These are phyloP conservation scores for Geranomyces variabilis DNA, from an alignment of 192 early-diverging fungal genomes.

Conservation along the genomic window DNA sequence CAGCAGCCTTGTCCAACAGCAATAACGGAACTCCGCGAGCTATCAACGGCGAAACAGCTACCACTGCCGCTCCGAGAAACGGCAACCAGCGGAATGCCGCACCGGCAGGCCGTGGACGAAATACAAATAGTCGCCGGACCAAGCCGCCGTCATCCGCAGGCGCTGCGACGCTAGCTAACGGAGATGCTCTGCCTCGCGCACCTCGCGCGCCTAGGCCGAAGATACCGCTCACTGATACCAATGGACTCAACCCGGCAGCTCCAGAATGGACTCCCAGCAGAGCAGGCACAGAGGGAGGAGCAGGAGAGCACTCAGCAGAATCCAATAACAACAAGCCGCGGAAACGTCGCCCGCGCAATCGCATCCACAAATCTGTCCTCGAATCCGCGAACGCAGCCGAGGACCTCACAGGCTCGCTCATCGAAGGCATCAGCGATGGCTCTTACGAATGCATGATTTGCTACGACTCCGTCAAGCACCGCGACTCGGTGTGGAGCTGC, in stretches of 20 bases:
- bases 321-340: background rate
- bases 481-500: slow-evolving; percentile 84
- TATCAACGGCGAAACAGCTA: too few relatives aligned
- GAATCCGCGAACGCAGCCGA: background rate
- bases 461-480: slow-evolving; percentile 77
- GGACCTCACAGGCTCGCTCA: slow-evolving; percentile 69
- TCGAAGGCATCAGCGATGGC: slow-evolving; percentile 64
- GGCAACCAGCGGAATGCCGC: too few relatives aligned
- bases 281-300: background rate
- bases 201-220: background rate
- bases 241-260: background rate
- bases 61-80: too few relatives aligned
- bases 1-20: too few relatives aligned
- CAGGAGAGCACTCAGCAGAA: background rate
- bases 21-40: too few relatives aligned
- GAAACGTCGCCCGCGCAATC: background rate
- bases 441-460: slow-evolving; percentile 97
- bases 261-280: background rate
- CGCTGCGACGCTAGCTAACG: background rate
- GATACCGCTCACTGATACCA: slow-evolving; percentile 3
- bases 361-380: background rate
- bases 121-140: too few relatives aligned
- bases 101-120: too few relatives aligned
- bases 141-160: too few relatives aligned
- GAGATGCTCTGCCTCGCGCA: background rate